Conservation (phyloP, 495 filamentous ascomycete genomes). For the Penicillium robsamsonii region DNA sequence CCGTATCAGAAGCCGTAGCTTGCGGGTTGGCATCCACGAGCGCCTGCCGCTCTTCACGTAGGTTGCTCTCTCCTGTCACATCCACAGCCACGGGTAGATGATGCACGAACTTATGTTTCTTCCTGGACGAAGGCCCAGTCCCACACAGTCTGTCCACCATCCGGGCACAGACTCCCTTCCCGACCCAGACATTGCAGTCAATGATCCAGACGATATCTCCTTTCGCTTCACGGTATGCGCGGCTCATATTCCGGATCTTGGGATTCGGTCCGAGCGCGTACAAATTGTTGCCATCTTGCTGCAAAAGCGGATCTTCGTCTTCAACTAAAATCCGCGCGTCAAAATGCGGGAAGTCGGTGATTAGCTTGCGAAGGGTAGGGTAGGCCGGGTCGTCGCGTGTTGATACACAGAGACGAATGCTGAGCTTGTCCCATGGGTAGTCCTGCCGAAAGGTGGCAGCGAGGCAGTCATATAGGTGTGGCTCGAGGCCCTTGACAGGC, state of each 20-base stretch:
- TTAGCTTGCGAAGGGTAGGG: constrained; percentile 65
- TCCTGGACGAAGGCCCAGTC: constrained; percentile 43
- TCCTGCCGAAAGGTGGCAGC: constrained; percentile 82
- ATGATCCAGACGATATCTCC: constrained; percentile 92
- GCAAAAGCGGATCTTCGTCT: constrained; percentile 76
- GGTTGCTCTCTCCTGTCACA: constrained; percentile 40
- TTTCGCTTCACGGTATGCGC: constrained; percentile 89
- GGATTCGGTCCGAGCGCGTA: constrained; percentile 87
- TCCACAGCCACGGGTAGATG: constrained; percentile 88
- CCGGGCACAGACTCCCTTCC: constrained; percentile 69
- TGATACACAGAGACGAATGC: constrained; percentile 79
- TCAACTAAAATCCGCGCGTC: constrained; percentile 80
- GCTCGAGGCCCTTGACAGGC: constrained; percentile 89
- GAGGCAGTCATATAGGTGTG: constrained; percentile 86
- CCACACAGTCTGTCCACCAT: constrained; percentile 88
- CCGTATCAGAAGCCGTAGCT: constrained; percentile 5
- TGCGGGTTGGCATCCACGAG: constrained; percentile 33
- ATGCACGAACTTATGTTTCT: constrained; percentile 90
- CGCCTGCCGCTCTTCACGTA: constrained; percentile 42
- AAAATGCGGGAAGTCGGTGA: constrained; percentile 68
- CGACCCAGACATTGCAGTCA: constrained; percentile 96
- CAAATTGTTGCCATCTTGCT: constrained; percentile 42
- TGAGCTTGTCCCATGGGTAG: constrained; percentile 76
- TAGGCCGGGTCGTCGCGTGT: constrained; percentile 76
- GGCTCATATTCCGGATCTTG: constrained; percentile 96